phyloP scores from a whole-genome alignment of 2,329 filamentous ascomycete species.

The Xylaria sp. region DNA sequence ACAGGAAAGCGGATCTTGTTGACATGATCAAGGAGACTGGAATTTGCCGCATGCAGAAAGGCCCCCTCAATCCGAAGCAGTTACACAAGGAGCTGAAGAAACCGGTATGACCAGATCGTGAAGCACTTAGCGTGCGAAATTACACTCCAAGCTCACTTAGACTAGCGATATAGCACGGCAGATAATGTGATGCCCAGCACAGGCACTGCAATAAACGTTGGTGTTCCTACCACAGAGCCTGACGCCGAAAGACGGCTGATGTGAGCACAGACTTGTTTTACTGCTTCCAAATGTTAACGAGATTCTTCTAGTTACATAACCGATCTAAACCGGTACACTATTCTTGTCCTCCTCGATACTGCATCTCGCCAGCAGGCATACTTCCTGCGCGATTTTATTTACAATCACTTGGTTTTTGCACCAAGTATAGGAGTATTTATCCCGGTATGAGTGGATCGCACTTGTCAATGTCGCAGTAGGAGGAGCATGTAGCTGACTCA shows the following conservation, averaged over 20 bases:
- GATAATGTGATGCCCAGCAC: neutral
- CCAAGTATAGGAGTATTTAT: constrained; percentile 19
- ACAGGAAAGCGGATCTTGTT: constrained; percentile 21
- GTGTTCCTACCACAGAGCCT: constrained; percentile 5
- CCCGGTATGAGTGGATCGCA: neutral
- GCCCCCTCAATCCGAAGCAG: constrained; percentile 18
- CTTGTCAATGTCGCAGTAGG: neutral
- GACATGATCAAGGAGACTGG: constrained; percentile 19
- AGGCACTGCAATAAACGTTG: neutral
- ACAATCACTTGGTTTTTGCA: constrained; percentile 18
- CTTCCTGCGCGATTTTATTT: constrained; percentile 30
- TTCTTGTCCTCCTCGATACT: constrained; percentile 23
- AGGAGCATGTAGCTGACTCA: neutral
- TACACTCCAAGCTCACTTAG: constrained; percentile 4
- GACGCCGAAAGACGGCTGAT: constrained; percentile 32
- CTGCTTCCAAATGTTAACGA: constrained; percentile 5
- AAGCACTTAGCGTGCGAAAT: neutral
- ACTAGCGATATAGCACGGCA: constrained; percentile 21
- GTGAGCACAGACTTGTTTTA: constrained; percentile 6
- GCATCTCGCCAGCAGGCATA: constrained; percentile 23
- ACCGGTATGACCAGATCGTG: constrained; percentile 15
- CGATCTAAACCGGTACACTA: constrained; percentile 15
- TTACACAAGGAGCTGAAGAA: constrained; percentile 19
- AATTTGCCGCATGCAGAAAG: constrained; percentile 22
- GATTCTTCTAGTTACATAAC: constrained; percentile 20